Evolutionary conservation across 2,329 filamentous ascomycete genomes (phyloP).

Genomic region (Hypoxylon sp.): DNA sequence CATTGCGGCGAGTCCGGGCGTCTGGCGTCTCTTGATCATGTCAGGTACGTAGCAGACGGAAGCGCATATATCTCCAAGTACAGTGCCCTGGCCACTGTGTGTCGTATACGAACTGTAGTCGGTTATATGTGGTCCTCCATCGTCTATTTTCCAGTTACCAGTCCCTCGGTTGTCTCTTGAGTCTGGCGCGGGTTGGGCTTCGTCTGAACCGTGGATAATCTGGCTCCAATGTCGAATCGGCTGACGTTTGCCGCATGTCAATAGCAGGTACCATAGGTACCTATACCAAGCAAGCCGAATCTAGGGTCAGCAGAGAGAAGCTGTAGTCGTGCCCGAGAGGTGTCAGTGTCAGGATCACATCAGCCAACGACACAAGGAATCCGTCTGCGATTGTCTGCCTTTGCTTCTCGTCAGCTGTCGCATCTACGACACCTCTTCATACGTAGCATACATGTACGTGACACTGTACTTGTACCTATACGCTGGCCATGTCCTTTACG

Average conservation of each 20-base stretch:
- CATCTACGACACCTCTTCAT: no score
- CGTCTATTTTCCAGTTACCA: constrained; percentile 16
- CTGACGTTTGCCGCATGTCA: constrained; percentile 7
- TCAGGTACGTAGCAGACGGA: no score
- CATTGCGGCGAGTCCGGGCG: constrained; percentile 25
- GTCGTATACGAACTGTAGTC: no score
- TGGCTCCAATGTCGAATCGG: constrained; percentile 1
- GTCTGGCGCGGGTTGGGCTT: no score
- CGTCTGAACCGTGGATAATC: constrained; percentile 4
- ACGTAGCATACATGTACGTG: no score
- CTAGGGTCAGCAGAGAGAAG: not conserved
- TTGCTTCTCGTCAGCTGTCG: no score
- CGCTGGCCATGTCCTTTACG: no score
- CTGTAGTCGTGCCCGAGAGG: no score
- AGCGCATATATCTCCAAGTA: constrained; percentile 12
- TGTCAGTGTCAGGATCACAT: no score
- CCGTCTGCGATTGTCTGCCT: not conserved
- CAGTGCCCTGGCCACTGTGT: constrained; percentile 16
- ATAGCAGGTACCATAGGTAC: constrained; percentile 6
- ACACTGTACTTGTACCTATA: no score
- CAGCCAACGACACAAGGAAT: not conserved
- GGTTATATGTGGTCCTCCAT: constrained; percentile 5
- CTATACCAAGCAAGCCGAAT: not conserved
- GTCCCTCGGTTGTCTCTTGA: constrained; percentile 30
- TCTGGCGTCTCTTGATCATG: no score